A percentile compares a stretch with the other conserved stretches of the same genome.
phyloP scores from a whole-genome alignment of 306 rosid species.

The Cajanus cajan region DNA sequence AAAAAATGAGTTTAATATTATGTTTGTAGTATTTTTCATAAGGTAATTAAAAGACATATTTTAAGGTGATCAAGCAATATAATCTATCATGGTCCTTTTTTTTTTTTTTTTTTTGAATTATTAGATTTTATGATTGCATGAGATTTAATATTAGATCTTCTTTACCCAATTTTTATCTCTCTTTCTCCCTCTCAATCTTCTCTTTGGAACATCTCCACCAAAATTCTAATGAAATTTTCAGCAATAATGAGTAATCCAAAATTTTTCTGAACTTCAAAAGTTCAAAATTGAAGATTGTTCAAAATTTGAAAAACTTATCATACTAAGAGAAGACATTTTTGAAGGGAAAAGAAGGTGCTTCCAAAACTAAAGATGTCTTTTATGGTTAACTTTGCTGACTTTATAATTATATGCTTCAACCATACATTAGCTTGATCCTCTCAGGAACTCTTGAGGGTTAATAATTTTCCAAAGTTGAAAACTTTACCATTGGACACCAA shows the following conservation, averaged over 20 bases:
- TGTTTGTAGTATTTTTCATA: too few relatives aligned
- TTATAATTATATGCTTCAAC: not conserved
- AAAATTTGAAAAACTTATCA: conserved; percentile 17
- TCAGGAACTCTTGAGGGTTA: conserved; percentile 5
- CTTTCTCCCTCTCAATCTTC: too few relatives aligned
- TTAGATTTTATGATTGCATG: too few relatives aligned
- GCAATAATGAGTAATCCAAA: not conserved
- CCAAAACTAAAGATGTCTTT: conserved; percentile 19
- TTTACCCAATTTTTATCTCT: too few relatives aligned
- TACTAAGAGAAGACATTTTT: not conserved
- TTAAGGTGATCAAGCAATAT: too few relatives aligned
- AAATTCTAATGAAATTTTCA: conserved; percentile 25
- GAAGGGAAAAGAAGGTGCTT: conserved; percentile 8
- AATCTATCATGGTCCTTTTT: too few relatives aligned
- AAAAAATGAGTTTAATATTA: too few relatives aligned
- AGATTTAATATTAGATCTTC: too few relatives aligned
- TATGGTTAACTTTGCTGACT: conserved; percentile 14
- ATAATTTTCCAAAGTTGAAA: conserved; percentile 7
- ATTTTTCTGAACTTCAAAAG: conserved; percentile 25
- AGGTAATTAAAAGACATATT: too few relatives aligned
- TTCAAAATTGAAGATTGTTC: conserved; percentile 27
- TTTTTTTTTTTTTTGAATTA: too few relatives aligned
- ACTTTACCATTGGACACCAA: not conserved
- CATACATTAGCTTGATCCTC: conserved; percentile 22
- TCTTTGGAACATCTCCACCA: too few relatives aligned